Percentiles rank a stretch among this genome's conserved stretches.
Conservation (phyloP, 2,329 filamentous ascomycete species). For the Trichophyton benhamiae region DNA sequence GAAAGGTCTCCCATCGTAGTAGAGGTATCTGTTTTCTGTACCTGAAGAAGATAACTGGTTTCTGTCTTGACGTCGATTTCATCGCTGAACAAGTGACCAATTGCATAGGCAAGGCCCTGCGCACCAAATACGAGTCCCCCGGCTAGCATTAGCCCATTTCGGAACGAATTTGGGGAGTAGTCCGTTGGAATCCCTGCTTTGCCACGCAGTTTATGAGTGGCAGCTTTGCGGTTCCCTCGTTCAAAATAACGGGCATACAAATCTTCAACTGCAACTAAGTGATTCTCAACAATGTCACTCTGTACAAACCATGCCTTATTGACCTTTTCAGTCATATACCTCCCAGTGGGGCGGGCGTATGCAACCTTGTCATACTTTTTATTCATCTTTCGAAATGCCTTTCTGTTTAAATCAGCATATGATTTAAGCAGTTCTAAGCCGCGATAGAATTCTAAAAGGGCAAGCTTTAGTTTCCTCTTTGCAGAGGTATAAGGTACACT, state of each 20-base stretch:
- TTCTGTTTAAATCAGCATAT: slow-evolving; percentile 79
- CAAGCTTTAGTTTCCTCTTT: slow-evolving; percentile 82
- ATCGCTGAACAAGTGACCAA: slow-evolving; percentile 38
- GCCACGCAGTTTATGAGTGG: slow-evolving; percentile 71
- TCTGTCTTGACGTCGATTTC: slow-evolving; percentile 40
- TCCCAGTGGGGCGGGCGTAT: slow-evolving; percentile 60
- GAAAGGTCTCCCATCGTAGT: not conserved
- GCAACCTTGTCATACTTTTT: slow-evolving; percentile 97
- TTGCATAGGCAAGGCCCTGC: slow-evolving; percentile 52
- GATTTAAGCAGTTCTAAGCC: slow-evolving; percentile 84
- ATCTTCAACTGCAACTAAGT: slow-evolving; percentile 74
- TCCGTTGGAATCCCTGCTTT: slow-evolving; percentile 49
- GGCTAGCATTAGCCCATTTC: slow-evolving; percentile 55
- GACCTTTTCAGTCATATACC: slow-evolving; percentile 85
- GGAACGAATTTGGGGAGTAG: slow-evolving; percentile 47
- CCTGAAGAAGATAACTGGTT: slow-evolving; percentile 59
- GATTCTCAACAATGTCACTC: slow-evolving; percentile 68
- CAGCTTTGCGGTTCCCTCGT: slow-evolving; percentile 81
- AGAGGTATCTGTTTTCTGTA: slow-evolving; percentile 4
- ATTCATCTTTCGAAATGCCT: slow-evolving; percentile 91
- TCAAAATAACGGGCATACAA: slow-evolving; percentile 93
- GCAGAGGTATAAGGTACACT: slow-evolving; percentile 74
- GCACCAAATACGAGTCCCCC: slow-evolving; percentile 53
- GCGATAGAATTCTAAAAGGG: slow-evolving; percentile 85
- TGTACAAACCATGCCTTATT: slow-evolving; percentile 84